phyloP scores from a whole-genome alignment of 2,329 filamentous ascomycete genomes.

The Lachnum nothofagi region DNA sequence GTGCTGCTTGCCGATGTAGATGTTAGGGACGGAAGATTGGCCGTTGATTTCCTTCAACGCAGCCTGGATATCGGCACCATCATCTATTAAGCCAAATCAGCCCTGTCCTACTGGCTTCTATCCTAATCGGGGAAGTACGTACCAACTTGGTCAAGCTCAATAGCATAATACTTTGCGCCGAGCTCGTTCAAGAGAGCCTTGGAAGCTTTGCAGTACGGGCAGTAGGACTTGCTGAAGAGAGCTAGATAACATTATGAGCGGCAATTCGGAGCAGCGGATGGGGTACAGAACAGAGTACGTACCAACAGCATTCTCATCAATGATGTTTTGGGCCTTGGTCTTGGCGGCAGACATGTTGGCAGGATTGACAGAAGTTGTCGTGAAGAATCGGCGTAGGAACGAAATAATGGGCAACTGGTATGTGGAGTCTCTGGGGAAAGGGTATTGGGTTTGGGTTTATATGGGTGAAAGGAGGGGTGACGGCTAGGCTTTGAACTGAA shows the following conservation, averaged over 20 bases:
- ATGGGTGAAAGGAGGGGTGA: neutral
- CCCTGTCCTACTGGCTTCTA: neutral
- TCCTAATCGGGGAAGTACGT: slow-evolving; percentile 32
- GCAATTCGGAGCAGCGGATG: neutral
- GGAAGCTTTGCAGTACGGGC: slow-evolving; percentile 80
- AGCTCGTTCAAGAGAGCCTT: slow-evolving; percentile 68
- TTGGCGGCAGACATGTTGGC: slow-evolving; percentile 77
- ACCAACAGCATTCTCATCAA: slow-evolving; percentile 84
- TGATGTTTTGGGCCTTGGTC: slow-evolving; percentile 77
- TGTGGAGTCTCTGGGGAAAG: slow-evolving; percentile 4
- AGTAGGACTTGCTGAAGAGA: slow-evolving; percentile 96
- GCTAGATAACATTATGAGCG: slow-evolving; percentile 50
- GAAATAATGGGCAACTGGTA: slow-evolving; percentile 45
- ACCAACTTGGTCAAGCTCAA: slow-evolving; percentile 86
- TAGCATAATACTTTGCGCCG: slow-evolving; percentile 65
- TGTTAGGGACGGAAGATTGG: slow-evolving; percentile 90
- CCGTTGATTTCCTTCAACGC: slow-evolving; percentile 74
- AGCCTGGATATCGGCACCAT: slow-evolving; percentile 76
- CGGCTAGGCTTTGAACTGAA: too few relatives aligned
- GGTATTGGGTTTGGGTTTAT: neutral
- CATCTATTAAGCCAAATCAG: slow-evolving; percentile 49
- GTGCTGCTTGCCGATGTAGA: slow-evolving; percentile 86
- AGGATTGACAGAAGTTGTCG: slow-evolving; percentile 49
- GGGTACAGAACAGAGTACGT: slow-evolving; percentile 34
- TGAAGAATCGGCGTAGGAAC: slow-evolving; percentile 69